Evolutionary conservation across 2,329 filamentous ascomycete genomes (phyloP), one percentile per base, ranked within the genome.

Genomic region (Erysiphe pisi): DNA sequence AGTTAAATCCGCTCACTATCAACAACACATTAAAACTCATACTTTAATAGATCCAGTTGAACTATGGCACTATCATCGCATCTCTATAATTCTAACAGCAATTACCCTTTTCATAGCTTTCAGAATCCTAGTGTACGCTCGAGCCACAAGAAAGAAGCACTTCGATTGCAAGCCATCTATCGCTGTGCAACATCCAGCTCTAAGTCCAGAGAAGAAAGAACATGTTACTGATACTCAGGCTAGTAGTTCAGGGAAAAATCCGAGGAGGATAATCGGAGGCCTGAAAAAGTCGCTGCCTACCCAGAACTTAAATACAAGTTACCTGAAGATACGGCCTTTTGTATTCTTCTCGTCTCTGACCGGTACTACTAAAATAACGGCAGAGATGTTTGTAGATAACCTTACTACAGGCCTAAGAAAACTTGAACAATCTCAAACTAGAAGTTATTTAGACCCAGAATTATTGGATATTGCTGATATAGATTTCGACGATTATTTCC

Each of bases 401-500:
- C 82, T 94, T 43, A 84, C 85, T 78, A 81, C 79, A 80, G 84
- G 84, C 7, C 80, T 82, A 20, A 81, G 83, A 76, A 80, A 79
- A 70, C 79, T 83, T 80, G 80, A 76, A 47, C 77, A 78, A 11
- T 77, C 77, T 14, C 77, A 79, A 22, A 79, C 78, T 28, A 83
- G 82, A 43, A 80, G 81, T 8, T 87, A 87, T 79, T 81, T 86
- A 0, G 84, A 87, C 56, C 89, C 93, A 0, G 85, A 91, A 80
- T 83, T 93, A 16, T 85, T 91, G 77, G 93, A 98, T 81, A 84
- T 98, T 40, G 90, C 94, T 1, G 90, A 97, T 78, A 87, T 96
- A 76, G 94, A 98, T 80, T 92, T 94, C 80, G 94, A 99, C 80
- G 93, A 97, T 81, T 97, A 91, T 83, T 98, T 98, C 81, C 89